Conservation (phyloP, 2,329 filamentous ascomycete species). For the Sclerotinia sclerotiorum region DNA sequence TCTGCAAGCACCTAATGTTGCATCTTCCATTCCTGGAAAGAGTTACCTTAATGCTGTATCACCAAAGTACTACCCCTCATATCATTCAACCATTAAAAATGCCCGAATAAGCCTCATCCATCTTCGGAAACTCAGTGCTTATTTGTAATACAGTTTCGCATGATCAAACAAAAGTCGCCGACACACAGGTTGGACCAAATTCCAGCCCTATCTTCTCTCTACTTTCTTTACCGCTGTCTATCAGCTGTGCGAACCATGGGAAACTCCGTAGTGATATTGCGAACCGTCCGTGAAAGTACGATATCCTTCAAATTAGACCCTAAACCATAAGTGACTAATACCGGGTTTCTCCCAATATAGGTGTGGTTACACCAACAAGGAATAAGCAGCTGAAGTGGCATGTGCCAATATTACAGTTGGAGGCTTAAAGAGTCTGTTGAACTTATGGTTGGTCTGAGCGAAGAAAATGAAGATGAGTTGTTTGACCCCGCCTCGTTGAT, state of each 20-base stretch:
- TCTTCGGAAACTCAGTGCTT: background rate
- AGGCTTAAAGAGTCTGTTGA: background rate
- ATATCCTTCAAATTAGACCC: background rate
- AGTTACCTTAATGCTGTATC: background rate
- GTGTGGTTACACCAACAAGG: background rate
- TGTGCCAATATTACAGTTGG: background rate
- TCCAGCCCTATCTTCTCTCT: background rate
- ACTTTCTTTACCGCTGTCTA: too few species aligned
- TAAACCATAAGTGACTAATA: background rate
- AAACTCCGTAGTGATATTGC: too few species aligned
- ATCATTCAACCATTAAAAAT: background rate
- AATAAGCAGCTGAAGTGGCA: background rate
- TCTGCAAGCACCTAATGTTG: background rate
- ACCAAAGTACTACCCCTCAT: background rate
- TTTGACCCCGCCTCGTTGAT: background rate
- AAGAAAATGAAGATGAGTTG: background rate
- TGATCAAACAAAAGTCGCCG: background rate
- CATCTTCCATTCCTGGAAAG: background rate
- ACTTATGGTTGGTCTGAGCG: background rate
- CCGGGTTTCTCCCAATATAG: background rate
- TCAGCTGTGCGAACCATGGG: background rate
- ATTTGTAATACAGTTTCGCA: background rate
- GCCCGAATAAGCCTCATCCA: slow-evolving; percentile 4
- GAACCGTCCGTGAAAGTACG: background rate
- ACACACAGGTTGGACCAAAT: background rate